Conservation (phyloP, 2,329 filamentous ascomycete species). For the Xylariaceae sp. region DNA sequence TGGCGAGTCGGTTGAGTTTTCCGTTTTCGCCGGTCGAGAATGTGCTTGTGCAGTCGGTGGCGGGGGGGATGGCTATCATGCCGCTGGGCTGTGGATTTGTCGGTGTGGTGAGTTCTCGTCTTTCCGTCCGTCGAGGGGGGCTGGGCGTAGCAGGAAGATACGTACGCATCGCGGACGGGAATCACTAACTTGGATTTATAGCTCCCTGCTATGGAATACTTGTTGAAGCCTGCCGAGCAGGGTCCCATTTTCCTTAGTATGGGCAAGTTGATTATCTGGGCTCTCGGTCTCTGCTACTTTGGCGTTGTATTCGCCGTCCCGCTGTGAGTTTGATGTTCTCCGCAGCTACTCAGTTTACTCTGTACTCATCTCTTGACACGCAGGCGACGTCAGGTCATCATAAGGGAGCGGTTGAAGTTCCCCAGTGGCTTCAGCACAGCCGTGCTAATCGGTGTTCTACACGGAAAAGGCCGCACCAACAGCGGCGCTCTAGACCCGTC, state of each 20-base stretch:
- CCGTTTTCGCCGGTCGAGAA: slow-evolving; percentile 96
- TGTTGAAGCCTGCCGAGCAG: slow-evolving; percentile 70
- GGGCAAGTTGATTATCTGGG: slow-evolving; percentile 81
- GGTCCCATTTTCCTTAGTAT: slow-evolving; percentile 68
- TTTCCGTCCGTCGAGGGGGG: neutral
- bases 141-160: neutral
- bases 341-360: neutral
- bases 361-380: neutral
- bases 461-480: slow-evolving; percentile 52
- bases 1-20: slow-evolving; percentile 65
- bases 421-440: slow-evolving; percentile 94
- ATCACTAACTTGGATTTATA: slow-evolving; percentile 24
- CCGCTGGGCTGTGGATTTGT: slow-evolving; percentile 93
- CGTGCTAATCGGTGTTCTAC: slow-evolving; percentile 83
- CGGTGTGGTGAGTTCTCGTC: slow-evolving; percentile 55
- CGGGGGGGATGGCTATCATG: slow-evolving; percentile 94
- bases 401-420: slow-evolving; percentile 86
- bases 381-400: slow-evolving; percentile 79
- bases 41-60: slow-evolving; percentile 92
- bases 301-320: slow-evolving; percentile 96
- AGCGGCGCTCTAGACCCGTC: slow-evolving; percentile 26
- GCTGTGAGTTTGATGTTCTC: slow-evolving; percentile 41
- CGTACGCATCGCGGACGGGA: neutral
- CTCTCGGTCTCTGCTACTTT: slow-evolving; percentile 89
- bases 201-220: slow-evolving; percentile 84